Conservation (phyloP, 2,329 filamentous ascomycete species). For the Claviceps humidiphila region DNA sequence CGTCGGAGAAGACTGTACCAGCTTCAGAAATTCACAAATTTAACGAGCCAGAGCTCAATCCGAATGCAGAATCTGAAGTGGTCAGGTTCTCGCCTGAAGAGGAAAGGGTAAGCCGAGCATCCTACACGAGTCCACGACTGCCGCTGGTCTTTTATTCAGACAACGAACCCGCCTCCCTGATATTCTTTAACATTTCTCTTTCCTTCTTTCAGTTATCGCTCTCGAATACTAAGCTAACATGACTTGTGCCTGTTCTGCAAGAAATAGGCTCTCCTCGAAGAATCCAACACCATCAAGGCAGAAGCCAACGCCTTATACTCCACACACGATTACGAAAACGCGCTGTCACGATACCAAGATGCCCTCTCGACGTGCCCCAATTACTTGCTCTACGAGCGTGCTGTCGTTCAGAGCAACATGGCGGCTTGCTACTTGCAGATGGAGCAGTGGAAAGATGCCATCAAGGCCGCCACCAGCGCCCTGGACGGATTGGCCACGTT, state of each 20-base stretch:
- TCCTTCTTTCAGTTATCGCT: background rate
- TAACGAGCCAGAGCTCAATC: background rate
- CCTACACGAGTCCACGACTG: too few relatives aligned
- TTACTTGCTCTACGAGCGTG: slow-evolving; percentile 78
- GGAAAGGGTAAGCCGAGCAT: slow-evolving; percentile 31
- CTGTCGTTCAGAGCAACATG: slow-evolving; percentile 79
- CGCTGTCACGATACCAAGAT: slow-evolving; percentile 70
- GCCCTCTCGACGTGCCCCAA: slow-evolving; percentile 67
- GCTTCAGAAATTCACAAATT: background rate
- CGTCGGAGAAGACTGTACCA: background rate
- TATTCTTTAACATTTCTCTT: background rate
- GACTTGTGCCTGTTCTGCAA: background rate
- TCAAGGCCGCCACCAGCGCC: slow-evolving; percentile 58
- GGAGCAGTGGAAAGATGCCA: slow-evolving; percentile 71
- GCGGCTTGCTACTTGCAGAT: slow-evolving; percentile 80
- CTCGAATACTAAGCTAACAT: background rate
- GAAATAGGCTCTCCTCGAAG: slow-evolving; percentile 47
- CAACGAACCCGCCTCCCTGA: background rate
- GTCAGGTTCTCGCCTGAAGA: slow-evolving; percentile 39
- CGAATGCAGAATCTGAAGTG: slow-evolving; percentile 12
- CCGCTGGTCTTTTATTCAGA: background rate
- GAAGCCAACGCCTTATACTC: slow-evolving; percentile 72
- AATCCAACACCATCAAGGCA: slow-evolving; percentile 61
- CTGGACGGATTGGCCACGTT: slow-evolving; percentile 60
- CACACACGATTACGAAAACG: slow-evolving; percentile 56